Evolutionary conservation across 345 rosid species (phyloP).

Genomic region (Linum tenue): DNA sequence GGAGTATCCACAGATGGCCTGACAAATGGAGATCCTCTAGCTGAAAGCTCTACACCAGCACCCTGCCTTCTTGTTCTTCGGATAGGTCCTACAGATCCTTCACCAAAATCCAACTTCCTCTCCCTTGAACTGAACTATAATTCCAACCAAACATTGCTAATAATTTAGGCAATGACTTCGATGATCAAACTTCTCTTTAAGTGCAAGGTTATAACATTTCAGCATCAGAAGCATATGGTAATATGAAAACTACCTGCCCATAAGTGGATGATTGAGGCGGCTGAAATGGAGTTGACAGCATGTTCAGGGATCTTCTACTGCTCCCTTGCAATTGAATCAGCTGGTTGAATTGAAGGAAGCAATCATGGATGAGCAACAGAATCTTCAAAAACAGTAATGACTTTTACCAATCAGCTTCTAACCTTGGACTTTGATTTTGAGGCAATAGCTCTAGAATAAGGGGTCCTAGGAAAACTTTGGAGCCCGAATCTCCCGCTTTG

Average conservation of each 20-base stretch:
- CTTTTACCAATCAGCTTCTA: slow-evolving; percentile 9
- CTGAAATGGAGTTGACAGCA: slow-evolving; percentile 36
- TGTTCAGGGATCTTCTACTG: slow-evolving; percentile 27
- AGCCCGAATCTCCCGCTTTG: slow-evolving; percentile 51
- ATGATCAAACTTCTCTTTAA: neutral
- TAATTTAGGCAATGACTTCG: neutral
- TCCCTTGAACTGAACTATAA: slow-evolving; percentile 35
- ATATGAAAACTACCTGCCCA: slow-evolving; percentile 43
- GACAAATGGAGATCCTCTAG: slow-evolving; percentile 33
- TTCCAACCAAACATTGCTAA: slow-evolving; percentile 6
- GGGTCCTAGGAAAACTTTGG: slow-evolving; percentile 65
- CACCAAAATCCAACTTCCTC: slow-evolving; percentile 27
- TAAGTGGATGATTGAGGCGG: slow-evolving; percentile 35
- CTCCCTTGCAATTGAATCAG: slow-evolving; percentile 37
- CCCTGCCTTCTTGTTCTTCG: slow-evolving; percentile 41
- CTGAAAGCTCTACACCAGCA: slow-evolving; percentile 21
- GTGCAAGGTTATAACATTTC: too few species aligned
- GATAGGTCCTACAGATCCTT: slow-evolving; percentile 67
- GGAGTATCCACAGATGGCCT: slow-evolving; percentile 26
- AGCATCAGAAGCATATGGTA: neutral
- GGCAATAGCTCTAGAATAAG: slow-evolving; percentile 59
- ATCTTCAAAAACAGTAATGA: neutral
- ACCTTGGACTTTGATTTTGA: slow-evolving; percentile 70
- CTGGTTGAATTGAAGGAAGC: slow-evolving; percentile 22
- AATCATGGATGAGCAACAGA: slow-evolving; percentile 7